These are phyloP conservation scores for Salicornia ramosissima DNA, from an alignment of 148 eudicot species.

Conservation along the genomic window DNA sequence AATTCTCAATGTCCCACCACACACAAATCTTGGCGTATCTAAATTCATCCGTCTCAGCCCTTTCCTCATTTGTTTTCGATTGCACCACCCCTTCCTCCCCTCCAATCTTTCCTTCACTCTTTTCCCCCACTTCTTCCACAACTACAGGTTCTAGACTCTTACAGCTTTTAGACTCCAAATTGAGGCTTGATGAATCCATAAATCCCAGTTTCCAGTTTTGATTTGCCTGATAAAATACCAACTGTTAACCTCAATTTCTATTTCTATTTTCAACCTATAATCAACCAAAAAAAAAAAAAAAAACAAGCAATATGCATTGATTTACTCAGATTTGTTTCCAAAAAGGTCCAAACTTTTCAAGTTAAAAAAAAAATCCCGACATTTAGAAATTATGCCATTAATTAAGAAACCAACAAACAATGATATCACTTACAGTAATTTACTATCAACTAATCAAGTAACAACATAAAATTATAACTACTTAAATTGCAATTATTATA, in stretches of 20 bases:
- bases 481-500: too few relatives aligned
- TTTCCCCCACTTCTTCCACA: not conserved
- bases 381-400: too few relatives aligned
- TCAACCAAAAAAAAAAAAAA: not conserved
- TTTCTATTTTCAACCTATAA: not conserved
- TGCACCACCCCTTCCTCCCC: slow-evolving; percentile 10
- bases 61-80: not conserved
- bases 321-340: too few relatives aligned
- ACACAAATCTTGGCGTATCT: slow-evolving; percentile 57
- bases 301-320: too few relatives aligned
- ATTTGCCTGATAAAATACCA: not conserved
- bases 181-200: not conserved
- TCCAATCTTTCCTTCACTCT: not conserved
- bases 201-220: not conserved
- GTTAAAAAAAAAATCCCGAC: too few relatives aligned
- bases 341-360: too few relatives aligned
- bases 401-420: too few relatives aligned
- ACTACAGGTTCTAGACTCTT: not conserved
- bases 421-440: too few relatives aligned
- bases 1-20: slow-evolving; percentile 90
- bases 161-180: not conserved
- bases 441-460: too few relatives aligned
- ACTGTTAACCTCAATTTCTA: not conserved
- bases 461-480: too few relatives aligned
- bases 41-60: slow-evolving; percentile 40